Base-by-base conservation (phyloP, 2,329 filamentous ascomycete genomes). In the Colletotrichum cordylinicola region DNA sequence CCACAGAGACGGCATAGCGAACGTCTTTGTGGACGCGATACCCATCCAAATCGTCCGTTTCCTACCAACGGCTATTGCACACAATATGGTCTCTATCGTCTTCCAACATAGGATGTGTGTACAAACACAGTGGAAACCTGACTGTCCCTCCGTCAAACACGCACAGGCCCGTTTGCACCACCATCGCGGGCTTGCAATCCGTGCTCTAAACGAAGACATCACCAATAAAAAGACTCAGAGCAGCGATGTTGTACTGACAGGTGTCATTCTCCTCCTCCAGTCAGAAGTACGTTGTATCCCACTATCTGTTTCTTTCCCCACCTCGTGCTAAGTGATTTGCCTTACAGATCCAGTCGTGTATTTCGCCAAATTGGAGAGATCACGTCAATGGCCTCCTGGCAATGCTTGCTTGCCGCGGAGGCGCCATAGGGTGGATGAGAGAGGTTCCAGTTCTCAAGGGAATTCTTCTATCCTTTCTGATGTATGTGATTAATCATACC, bases 1-100 rank as follows among this genome's bases (percentile, higher is more conserved):
- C 3, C 70, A 79, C 33, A 69, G 16, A 18, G 18, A 82, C 3
- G 76, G 78, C 27, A 35, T 43, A n/a, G 76, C 72, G 8, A 75
- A 78, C 24, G 62, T 67, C 1, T 77, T 76, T 6, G 82, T 83
- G 9, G 81, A 82, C n/a, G 78, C 82, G 67, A 67, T 84, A 12
- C 79, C 74, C 37, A 73, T 82, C 6, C 64, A 64, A 8, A 21
- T 71, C 3, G 58, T 77, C 18, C 64, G 65, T 18, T 64, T 48
- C 18, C 21, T 77, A 24, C 69, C 76, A 16, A 69, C 58, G 4
- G 39, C 71, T 2, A 77, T 70, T 12, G 67, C 69, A 4, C 77
- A 78, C 39, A 68, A 73, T 16, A 15, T 78, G 48, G 77, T 78
- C 7, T 62, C 65, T 4, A 61, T 78, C 1, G 71, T 67, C 8